These are phyloP conservation scores for Wickerhamiella dianesei DNA, from an alignment of 805 yeast genomes.

Conservation along the genomic window DNA sequence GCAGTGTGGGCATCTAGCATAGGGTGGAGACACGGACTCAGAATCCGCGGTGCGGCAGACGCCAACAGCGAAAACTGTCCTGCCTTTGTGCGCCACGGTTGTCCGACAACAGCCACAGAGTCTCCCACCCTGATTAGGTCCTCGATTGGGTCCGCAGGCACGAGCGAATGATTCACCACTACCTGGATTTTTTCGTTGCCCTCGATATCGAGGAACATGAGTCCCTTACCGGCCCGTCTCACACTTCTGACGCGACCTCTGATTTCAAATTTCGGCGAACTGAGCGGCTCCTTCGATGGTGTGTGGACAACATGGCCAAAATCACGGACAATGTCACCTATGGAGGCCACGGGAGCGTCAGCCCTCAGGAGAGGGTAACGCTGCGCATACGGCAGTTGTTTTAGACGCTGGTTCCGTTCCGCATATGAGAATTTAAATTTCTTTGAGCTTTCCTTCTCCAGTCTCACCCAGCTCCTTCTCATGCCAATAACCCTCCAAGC, in stretches of 20 bases:
- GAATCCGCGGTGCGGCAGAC: slow-evolving; percentile 34
- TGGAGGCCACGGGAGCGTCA: neutral
- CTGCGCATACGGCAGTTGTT: neutral
- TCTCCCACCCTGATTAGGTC: slow-evolving; percentile 55
- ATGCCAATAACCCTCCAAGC: no score
- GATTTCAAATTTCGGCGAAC: slow-evolving; percentile 8
- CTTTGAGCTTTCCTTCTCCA: neutral
- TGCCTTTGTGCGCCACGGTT: slow-evolving; percentile 59
- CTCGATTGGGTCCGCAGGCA: slow-evolving; percentile 31
- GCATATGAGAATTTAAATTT: neutral
- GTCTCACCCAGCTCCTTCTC: neutral
- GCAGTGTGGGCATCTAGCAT: slow-evolving; percentile 46
- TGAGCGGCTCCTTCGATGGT: slow-evolving; percentile 2
- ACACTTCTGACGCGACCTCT: slow-evolving; percentile 45
- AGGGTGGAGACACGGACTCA: slow-evolving; percentile 58
- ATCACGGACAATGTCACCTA: neutral
- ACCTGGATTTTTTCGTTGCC: slow-evolving; percentile 45
- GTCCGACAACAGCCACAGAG: slow-evolving; percentile 48
- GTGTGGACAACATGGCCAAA: slow-evolving; percentile 6
- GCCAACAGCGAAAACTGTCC: slow-evolving; percentile 68
- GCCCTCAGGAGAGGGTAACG: neutral
- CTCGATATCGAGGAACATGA: slow-evolving; percentile 55
- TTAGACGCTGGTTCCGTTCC: neutral
- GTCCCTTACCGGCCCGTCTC: slow-evolving; percentile 53
- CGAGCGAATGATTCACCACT: slow-evolving; percentile 35